Percentiles rank a stretch among this genome's conserved stretches.
phyloP scores from a whole-genome alignment of 345 rosid genomes.

The Leavenworthia alabamica region DNA sequence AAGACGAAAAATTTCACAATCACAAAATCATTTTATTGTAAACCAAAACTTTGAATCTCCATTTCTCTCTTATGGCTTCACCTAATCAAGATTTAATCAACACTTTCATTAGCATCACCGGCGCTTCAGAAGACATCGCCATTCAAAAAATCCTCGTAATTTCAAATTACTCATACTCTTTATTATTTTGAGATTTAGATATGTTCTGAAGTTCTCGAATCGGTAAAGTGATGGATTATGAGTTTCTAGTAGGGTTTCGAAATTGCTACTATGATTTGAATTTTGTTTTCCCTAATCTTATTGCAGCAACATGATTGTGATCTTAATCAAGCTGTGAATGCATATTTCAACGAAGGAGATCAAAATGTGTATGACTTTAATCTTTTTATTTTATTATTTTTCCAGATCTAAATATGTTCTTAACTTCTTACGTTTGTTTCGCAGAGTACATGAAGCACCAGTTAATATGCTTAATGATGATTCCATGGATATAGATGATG shows the following conservation, averaged over 20 bases:
- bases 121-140: slow-evolving; percentile 65
- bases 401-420: neutral
- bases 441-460: slow-evolving; percentile 36
- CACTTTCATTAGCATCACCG: slow-evolving; percentile 83
- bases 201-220: neutral
- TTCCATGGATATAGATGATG: slow-evolving; percentile 95
- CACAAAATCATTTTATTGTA: neutral
- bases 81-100: slow-evolving; percentile 75
- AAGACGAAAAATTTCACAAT: neutral
- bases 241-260: slow-evolving; percentile 31
- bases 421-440: neutral
- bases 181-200: neutral
- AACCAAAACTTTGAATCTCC: neutral
- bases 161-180: slow-evolving; percentile 2
- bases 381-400: neutral
- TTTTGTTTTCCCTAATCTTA: neutral
- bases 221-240: neutral
- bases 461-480: slow-evolving; percentile 36
- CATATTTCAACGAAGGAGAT: slow-evolving; percentile 84
- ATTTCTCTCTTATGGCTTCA: slow-evolving; percentile 48
- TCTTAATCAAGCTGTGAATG: slow-evolving; percentile 91
- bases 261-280: neutral
- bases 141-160: slow-evolving; percentile 62
- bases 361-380: slow-evolving; percentile 40
- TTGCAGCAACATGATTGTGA: slow-evolving; percentile 80